A percentile compares a stretch with the other conserved stretches of the same genome.
Evolutionary conservation across 2,329 filamentous ascomycete species (phyloP).

Genomic region (Stagonosporopsis chrysanthemi): DNA sequence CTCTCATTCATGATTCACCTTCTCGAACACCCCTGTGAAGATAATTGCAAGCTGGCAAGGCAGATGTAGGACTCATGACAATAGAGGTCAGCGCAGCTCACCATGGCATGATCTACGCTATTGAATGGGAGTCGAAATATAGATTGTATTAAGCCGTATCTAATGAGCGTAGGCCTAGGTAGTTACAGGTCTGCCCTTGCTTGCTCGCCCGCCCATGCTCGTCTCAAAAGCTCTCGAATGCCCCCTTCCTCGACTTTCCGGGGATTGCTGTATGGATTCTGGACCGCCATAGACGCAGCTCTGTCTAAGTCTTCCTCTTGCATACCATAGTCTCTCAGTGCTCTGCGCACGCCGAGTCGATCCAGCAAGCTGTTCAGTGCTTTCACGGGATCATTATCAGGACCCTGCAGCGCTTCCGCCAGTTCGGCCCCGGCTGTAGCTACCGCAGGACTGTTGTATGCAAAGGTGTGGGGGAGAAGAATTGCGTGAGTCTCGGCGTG

Average conservation of each 20-base stretch:
- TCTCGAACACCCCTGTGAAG: too few species aligned
- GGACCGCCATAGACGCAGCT: not conserved
- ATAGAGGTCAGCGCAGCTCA: too few species aligned
- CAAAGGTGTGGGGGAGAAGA: slow-evolving; percentile 68
- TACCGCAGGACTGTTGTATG: slow-evolving; percentile 61
- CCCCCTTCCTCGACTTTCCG: not conserved
- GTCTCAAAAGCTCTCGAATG: not conserved
- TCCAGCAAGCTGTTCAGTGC: not conserved
- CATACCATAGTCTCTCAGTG: not conserved
- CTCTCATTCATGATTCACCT: too few species aligned
- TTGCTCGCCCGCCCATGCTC: not conserved
- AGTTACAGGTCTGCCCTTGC: slow-evolving; percentile 35
- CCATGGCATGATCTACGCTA: too few species aligned
- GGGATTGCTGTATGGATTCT: not conserved
- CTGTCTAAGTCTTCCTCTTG: not conserved
- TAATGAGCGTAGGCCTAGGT: not conserved
- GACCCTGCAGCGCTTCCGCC: not conserved
- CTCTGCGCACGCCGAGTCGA: not conserved
- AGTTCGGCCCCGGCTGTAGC: not conserved
- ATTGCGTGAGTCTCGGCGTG: slow-evolving; percentile 72
- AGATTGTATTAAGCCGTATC: too few species aligned
- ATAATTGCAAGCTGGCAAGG: too few species aligned
- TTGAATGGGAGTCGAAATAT: too few species aligned
- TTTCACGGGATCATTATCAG: not conserved
- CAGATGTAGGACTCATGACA: too few species aligned